These are phyloP conservation scores for Torulaspora indica DNA, from an alignment of 805 yeast genomes.

Conservation along the genomic window DNA sequence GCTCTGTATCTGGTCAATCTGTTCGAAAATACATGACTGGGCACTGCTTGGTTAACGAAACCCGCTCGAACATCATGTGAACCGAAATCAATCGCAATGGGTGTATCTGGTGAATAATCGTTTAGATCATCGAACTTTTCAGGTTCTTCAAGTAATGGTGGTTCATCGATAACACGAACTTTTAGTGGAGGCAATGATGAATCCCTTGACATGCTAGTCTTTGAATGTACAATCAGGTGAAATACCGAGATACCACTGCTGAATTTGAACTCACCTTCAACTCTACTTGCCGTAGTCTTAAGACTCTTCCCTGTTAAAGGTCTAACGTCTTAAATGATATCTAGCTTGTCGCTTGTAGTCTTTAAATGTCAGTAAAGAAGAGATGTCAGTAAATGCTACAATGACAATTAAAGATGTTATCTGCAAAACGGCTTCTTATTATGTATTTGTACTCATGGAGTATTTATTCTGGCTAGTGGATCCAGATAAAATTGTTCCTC, in stretches of 20 bases:
- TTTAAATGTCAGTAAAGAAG: too few relatives aligned
- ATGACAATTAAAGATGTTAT: background rate
- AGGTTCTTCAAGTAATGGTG: conserved; percentile 32
- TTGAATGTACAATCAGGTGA: background rate
- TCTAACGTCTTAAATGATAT: background rate
- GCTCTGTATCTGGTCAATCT: conserved; percentile 73
- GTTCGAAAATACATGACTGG: conserved; percentile 66
- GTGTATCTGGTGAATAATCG: conserved; percentile 41
- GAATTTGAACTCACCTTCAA: background rate
- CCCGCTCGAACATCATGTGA: conserved; percentile 58
- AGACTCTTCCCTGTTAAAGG: background rate
- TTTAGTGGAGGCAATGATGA: conserved; percentile 29
- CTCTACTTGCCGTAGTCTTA: background rate
- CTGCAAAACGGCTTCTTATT: background rate
- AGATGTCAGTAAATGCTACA: background rate
- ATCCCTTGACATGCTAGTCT: conserved; percentile 25
- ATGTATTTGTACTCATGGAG: background rate
- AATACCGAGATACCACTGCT: background rate
- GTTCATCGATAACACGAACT: conserved; percentile 28
- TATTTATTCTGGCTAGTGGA: conserved; percentile 71
- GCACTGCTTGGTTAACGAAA: conserved; percentile 41
- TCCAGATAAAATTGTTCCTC: conserved; percentile 84
- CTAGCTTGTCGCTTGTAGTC: background rate
- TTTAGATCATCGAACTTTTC: conserved; percentile 32
- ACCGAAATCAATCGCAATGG: conserved; percentile 89